Evolutionary conservation across 2,329 filamentous ascomycete genomes (phyloP).

Genomic region (Botrytis elliptica): DNA sequence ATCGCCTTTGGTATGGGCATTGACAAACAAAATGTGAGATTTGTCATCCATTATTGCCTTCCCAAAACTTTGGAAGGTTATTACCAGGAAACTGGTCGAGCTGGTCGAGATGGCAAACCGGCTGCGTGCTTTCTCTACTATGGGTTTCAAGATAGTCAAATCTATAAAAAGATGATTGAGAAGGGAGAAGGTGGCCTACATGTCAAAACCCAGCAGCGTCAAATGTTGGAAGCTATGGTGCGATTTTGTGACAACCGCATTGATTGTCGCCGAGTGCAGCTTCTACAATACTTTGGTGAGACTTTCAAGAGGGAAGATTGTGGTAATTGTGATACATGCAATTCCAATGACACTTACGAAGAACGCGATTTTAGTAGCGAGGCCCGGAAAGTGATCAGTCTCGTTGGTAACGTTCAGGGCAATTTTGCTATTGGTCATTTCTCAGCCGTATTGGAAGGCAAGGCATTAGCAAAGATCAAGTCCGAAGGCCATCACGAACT

Average conservation of each 20-base stretch:
- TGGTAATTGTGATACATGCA: constrained; percentile 86
- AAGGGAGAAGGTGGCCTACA: constrained; percentile 72
- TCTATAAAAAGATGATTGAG: constrained; percentile 77
- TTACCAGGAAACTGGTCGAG: constrained; percentile 95
- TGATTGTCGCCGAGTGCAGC: constrained; percentile 83
- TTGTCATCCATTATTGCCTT: constrained; percentile 89
- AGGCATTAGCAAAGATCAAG: constrained; percentile 53
- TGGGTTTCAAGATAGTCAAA: constrained; percentile 71
- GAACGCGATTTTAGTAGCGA: constrained; percentile 72
- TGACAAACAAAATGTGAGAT: constrained; percentile 94
- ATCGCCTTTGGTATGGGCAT: constrained; percentile 99
- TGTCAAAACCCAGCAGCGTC: constrained; percentile 79
- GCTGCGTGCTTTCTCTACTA: constrained; percentile 93
- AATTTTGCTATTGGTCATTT: constrained; percentile 75
- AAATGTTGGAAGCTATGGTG: constrained; percentile 82
- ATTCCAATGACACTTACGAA: constrained; percentile 67
- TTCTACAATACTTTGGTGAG: constrained; percentile 94
- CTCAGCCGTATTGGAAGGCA: constrained; percentile 79
- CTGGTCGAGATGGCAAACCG: constrained; percentile 82
- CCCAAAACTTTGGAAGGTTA: constrained; percentile 97
- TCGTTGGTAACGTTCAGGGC: constrained; percentile 59
- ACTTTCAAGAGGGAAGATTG: constrained; percentile 72
- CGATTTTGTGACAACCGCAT: constrained; percentile 86
- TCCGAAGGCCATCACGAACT: constrained; percentile 42
- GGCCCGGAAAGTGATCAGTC: constrained; percentile 66